Base-by-base conservation (phyloP, 75 land plant species). In the Selaginella moellendorffii region DNA sequence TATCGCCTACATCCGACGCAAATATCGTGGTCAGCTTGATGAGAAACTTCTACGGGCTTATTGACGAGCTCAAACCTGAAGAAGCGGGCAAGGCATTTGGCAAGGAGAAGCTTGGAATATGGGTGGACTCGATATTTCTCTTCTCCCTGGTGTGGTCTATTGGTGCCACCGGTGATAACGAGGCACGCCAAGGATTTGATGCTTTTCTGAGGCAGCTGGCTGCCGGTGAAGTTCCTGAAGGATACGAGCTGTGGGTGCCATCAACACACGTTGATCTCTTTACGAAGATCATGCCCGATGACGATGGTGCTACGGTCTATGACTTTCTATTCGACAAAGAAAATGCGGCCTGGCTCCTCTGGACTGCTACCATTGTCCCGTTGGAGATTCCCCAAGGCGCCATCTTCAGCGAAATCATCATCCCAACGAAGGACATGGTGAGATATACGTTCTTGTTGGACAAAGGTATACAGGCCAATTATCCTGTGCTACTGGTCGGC, bases 101-200 rank as follows among this genome's bases (percentile, higher is more conserved):
- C 28, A 65, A 52, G 24, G 73, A 75, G 9, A 56, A 71, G 5
- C 23, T 65, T 26, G 67, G 54, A 14, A 70, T 70, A 27, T 75
- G 77, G 77, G 65, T 75, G 12, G 77, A 75, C 54, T 70, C 72
- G 8, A 56, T 75, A 2, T 75, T 75, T 28, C 28, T 75, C 10
- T 70, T 75, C 25, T 69, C 73, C 29, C 54, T 75, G n/a, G 62
- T 70, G 19, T 75, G 77, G 77, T 75, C 77, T 18, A 70, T 75
- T 59, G 77, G 77, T n/a, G 68, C 75, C 20, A 75, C 77, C 0
- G 77, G 77, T 54, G 77, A 75, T 1, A 65, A 31, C 0, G 68
- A 75, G 58, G 77, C 67, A 26, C 77, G 77, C 0, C 51, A 30
- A 26, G 17, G n/a, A 8, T 75, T 75, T 58, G 63, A 75, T 63